Evolutionary conservation across 768 basidiomycete species (phyloP), one percentile per base, ranked within the genome.

Genomic region (Xanthoconium purpureum): DNA sequence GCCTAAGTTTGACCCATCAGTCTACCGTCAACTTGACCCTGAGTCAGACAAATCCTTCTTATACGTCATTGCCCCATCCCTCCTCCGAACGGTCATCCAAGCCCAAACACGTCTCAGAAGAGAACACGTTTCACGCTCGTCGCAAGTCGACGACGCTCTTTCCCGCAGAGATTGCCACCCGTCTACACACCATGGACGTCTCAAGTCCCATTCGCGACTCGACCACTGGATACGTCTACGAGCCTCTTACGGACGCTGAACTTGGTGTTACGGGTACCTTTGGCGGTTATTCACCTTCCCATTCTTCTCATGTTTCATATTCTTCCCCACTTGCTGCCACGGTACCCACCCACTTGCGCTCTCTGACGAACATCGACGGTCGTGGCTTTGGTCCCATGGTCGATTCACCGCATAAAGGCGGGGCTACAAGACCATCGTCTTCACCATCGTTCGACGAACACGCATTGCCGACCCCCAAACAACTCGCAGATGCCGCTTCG

Each of bases 401-500:
- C 49, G 39, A 13, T 33, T 32, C 32, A 20, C 42, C 45, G 32
- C 46, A 52, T 9, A 50, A 56, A 44, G 55, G 29, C 24, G 62
- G 60, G 37, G 37, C n/a, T 17, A 17, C 54, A 33, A 63, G 67
- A 33, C 57, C 69, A 35, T 42, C 64, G 0, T 45, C 60, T 30
- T 46, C 63, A 12, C 17, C 58, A 24, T 20, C 63, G 39, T 74
- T 79, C 52, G 66, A 74, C 13, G 81, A 81, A 69, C 75, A 80
- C 66, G 73, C 73, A 5, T 66, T 78, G 3, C 88, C 89, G 1
- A 82, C 81, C 0, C 59, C 70, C 6, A 71, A 75, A 11, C 82
- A 89, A 63, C 76, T 94, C 54, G 72, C 76, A 5, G 77, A 77
- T 20, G 93, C 87, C 3, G 81, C 85, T 1, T 70, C 80, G 15